Conservation (phyloP, 352 stramenopile genomes). For the Globisporangium nunn region DNA sequence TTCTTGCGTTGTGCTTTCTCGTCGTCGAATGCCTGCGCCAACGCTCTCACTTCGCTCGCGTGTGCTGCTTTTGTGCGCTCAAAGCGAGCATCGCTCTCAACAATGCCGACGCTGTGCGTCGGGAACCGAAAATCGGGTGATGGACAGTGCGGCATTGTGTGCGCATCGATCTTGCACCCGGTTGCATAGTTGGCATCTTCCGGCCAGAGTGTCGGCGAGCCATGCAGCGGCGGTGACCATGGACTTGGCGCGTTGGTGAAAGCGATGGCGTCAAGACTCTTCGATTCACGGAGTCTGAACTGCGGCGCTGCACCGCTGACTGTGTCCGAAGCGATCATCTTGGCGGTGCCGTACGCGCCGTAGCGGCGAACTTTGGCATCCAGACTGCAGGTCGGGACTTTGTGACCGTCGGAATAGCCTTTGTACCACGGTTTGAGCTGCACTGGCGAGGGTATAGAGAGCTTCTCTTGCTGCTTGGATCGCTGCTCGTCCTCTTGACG, state of each 20-base stretch:
- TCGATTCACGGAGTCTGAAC: conserved; percentile 24
- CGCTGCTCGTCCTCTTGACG: conserved; percentile 5
- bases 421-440: conserved; percentile 50
- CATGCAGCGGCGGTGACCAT: conserved; percentile 28
- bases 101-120: conserved; percentile 19
- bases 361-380: conserved; percentile 52
- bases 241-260: conserved; percentile 22
- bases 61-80: conserved; percentile 20
- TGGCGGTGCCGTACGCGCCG: conserved; percentile 32
- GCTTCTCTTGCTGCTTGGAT: conserved; percentile 5
- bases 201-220: conserved; percentile 48
- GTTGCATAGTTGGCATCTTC: conserved; percentile 34
- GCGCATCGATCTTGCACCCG: conserved; percentile 21
- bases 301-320: conserved; percentile 15
- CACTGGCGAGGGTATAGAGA: conserved; percentile 9
- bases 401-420: conserved; percentile 24
- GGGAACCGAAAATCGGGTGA: conserved; percentile 31
- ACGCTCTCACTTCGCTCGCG: conserved; percentile 13
- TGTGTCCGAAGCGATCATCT: conserved; percentile 30
- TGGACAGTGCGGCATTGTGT: conserved; percentile 34
- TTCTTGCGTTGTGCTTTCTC: conserved; percentile 23
- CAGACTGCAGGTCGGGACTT: conserved; percentile 23
- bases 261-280: conserved; percentile 25
- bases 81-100: conserved; percentile 18
- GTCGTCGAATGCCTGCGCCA: conserved; percentile 25